Percentiles rank a stretch among this genome's conserved stretches.
Conservation (phyloP, 768 basidiomycete species). For the Russula olivacea region DNA sequence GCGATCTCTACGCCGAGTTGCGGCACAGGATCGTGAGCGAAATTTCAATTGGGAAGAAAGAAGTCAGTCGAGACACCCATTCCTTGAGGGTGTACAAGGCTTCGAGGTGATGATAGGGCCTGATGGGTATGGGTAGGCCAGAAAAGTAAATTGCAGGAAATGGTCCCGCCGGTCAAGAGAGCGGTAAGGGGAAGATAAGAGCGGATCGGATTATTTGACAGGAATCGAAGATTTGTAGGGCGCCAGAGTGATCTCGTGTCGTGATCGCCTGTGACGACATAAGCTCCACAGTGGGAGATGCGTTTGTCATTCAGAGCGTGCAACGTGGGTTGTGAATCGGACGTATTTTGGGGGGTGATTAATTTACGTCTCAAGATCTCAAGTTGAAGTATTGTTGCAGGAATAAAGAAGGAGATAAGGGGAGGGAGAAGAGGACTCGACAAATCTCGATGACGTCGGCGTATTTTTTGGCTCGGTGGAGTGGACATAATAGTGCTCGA, state of each 20-base stretch:
- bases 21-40: not conserved
- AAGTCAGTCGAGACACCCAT: not conserved
- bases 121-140: too few relatives aligned
- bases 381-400: not conserved
- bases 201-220: not conserved
- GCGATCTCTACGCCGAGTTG: not conserved
- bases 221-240: not conserved
- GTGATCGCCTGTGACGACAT: conserved; percentile 16
- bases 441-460: conserved; percentile 4
- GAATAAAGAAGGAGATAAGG: not conserved
- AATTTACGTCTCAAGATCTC: conserved; percentile 3
- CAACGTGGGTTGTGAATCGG: not conserved
- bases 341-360: not conserved
- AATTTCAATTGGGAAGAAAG: not conserved
- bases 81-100: not conserved
- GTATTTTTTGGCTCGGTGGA: not conserved
- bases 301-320: not conserved
- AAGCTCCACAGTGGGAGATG: conserved; percentile 2
- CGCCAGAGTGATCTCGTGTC: not conserved
- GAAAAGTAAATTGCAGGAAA: too few relatives aligned
- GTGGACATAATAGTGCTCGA: not conserved
- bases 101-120: too few relatives aligned
- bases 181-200: not conserved
- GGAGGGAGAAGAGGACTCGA: not conserved
- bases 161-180: too few relatives aligned